phyloP scores from a whole-genome alignment of 2,329 filamentous ascomycete genomes.

The Tolypocladium cylindrosporum region DNA sequence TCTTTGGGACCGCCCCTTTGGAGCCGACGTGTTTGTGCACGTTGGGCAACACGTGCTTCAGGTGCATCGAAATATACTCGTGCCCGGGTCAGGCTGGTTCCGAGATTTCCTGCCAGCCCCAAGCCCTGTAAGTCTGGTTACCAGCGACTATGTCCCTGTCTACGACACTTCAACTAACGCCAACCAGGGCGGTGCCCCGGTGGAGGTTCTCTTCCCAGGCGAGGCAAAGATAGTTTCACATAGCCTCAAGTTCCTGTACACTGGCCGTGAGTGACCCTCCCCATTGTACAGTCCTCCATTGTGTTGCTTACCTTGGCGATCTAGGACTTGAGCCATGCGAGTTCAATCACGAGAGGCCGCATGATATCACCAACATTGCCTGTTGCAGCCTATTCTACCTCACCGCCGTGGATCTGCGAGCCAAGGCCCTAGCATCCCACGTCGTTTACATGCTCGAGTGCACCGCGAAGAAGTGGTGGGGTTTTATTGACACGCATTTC shows the following conservation, averaged over 20 bases:
- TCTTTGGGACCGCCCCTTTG: slow-evolving; percentile 20
- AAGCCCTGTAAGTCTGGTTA: slow-evolving; percentile 11
- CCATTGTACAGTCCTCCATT: neutral
- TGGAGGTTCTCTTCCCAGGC: slow-evolving; percentile 14
- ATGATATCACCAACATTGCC: slow-evolving; percentile 18
- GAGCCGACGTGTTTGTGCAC: slow-evolving; percentile 20
- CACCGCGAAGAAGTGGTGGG: slow-evolving; percentile 13
- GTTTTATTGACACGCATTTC: slow-evolving; percentile 8
- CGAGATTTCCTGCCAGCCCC: slow-evolving; percentile 19
- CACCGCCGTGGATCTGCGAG: slow-evolving; percentile 17
- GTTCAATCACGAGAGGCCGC: slow-evolving; percentile 10
- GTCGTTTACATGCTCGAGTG: slow-evolving; percentile 17
- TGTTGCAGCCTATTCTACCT: slow-evolving; percentile 22
- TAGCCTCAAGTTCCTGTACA: slow-evolving; percentile 25
- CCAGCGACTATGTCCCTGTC: neutral
- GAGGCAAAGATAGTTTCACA: slow-evolving; percentile 16
- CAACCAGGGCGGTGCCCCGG: slow-evolving; percentile 16
- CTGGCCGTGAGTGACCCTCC: slow-evolving; percentile 16
- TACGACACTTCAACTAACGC: neutral
- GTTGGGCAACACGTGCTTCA: slow-evolving; percentile 12
- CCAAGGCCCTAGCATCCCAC: slow-evolving; percentile 15
- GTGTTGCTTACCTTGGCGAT: neutral
- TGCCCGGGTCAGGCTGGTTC: slow-evolving; percentile 22
- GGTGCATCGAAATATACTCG: slow-evolving; percentile 25
- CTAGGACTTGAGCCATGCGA: slow-evolving; percentile 19